phyloP scores from a whole-genome alignment of 2,329 filamentous ascomycete genomes.

The Pseudopyrenochaeta lycopersici region DNA sequence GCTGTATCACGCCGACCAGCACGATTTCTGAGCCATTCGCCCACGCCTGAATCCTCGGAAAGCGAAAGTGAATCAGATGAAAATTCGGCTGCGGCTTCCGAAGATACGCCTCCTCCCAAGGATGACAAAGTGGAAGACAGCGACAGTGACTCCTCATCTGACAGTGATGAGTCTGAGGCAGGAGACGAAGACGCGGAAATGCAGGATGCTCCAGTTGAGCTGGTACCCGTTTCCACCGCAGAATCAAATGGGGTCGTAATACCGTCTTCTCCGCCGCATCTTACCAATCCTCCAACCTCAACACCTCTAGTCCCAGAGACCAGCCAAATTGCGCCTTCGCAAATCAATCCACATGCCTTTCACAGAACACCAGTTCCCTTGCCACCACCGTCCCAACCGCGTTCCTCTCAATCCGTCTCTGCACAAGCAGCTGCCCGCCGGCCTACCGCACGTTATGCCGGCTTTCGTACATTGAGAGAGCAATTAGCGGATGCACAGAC shows the following conservation, averaged over 20 bases:
- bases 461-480: slow-evolving; percentile 20
- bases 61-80: slow-evolving; percentile 25
- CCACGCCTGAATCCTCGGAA: slow-evolving; percentile 26
- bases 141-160: slow-evolving; percentile 18
- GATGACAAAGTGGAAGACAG: slow-evolving; percentile 6
- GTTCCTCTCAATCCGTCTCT: slow-evolving; percentile 11
- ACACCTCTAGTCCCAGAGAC: slow-evolving; percentile 10
- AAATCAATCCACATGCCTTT: slow-evolving; percentile 3
- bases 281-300: background rate
- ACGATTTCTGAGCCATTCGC: slow-evolving; percentile 32
- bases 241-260: background rate
- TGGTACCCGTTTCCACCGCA: background rate
- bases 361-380: slow-evolving; percentile 13
- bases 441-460: slow-evolving; percentile 8
- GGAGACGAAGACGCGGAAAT: slow-evolving; percentile 17
- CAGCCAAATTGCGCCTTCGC: slow-evolving; percentile 11
- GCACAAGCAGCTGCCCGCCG: slow-evolving; percentile 15
- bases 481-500: slow-evolving; percentile 19
- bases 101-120: slow-evolving; percentile 1
- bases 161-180: slow-evolving; percentile 11
- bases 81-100: slow-evolving; percentile 4
- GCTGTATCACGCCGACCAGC: slow-evolving; percentile 27
- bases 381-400: slow-evolving; percentile 3
- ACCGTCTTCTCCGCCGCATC: slow-evolving; percentile 23
- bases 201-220: slow-evolving; percentile 5